A percentile compares a stretch with the other conserved stretches of the same genome.
These are phyloP conservation scores for Calonectria pseudoreteaudii DNA, from an alignment of 2,329 filamentous ascomycete genomes.

Conservation along the genomic window DNA sequence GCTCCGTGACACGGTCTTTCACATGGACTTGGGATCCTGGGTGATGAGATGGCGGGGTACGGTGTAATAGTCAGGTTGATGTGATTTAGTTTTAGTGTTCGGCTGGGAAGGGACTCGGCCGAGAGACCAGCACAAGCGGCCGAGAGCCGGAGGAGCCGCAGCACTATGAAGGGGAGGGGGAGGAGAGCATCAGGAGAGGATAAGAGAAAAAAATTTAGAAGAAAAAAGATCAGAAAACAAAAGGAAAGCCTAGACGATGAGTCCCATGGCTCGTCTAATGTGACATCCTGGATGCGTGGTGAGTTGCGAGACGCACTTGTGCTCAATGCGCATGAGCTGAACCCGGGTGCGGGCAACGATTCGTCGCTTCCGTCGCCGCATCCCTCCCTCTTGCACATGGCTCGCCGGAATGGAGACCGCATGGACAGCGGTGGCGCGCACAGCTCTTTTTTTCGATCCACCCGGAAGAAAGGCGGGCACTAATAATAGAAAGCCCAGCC, in stretches of 20 bases:
- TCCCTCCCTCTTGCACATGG: not conserved
- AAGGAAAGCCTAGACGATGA: not conserved
- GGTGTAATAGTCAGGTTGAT: not conserved
- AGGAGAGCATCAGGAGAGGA: not conserved
- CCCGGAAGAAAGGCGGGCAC: not conserved
- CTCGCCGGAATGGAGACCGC: not conserved
- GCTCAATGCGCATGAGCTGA: conserved; percentile 12
- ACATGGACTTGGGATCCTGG: conserved; percentile 3
- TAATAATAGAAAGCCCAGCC: conserved; percentile 17
- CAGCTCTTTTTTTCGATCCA: not conserved
- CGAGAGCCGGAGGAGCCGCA: not conserved
- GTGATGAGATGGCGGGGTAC: not conserved
- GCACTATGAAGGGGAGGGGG: not conserved
- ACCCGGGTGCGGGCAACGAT: not conserved
- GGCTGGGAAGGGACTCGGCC: not conserved
- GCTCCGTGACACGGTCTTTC: not conserved
- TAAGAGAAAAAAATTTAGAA: too few relatives aligned
- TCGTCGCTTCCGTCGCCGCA: not conserved
- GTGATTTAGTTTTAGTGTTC: not conserved
- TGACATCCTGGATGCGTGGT: not conserved
- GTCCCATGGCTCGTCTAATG: not conserved
- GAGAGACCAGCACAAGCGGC: not conserved
- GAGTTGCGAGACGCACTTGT: conserved; percentile 11
- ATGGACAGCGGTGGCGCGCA: conserved; percentile 7
- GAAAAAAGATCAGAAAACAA: not conserved